These are phyloP conservation scores for Colletotrichum lindemuthianum DNA, from an alignment of 2,329 filamentous ascomycete genomes.

Conservation along the genomic window DNA sequence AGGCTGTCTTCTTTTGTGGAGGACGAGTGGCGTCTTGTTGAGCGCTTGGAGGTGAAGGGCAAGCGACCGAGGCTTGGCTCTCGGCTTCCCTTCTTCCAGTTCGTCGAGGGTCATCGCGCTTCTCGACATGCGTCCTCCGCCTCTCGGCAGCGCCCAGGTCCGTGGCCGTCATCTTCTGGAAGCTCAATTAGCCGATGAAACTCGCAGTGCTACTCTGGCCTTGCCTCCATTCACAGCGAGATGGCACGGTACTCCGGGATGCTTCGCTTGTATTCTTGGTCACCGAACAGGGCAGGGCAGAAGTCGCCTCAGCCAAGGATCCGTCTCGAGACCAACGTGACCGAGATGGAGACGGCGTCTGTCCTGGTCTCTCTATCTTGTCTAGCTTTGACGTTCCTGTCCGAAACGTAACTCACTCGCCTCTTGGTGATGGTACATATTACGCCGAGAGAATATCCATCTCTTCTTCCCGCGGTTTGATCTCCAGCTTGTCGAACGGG, in stretches of 20 bases:
- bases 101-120: conserved; percentile 21
- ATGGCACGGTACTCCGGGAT: neutral
- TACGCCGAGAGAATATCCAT: too few species aligned
- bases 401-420: too few species aligned
- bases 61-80: too few species aligned
- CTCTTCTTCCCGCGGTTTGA: too few species aligned
- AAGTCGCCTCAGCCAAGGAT: conserved; percentile 26
- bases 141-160: conserved; percentile 6
- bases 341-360: neutral
- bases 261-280: conserved; percentile 19
- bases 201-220: neutral
- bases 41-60: too few species aligned
- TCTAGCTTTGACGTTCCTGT: too few species aligned
- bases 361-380: too few species aligned
- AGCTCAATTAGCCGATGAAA: neutral
- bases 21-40: too few species aligned
- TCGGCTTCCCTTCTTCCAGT: conserved; percentile 8
- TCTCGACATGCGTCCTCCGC: neutral
- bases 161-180: neutral
- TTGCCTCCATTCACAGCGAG: neutral
- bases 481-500: too few species aligned
- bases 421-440: too few species aligned
- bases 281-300: conserved; percentile 3
- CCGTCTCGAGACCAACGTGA: neutral
- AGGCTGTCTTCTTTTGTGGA: neutral